Evolutionary conservation across 768 basidiomycete species (phyloP).

Genomic region (Tylopilus felleus): DNA sequence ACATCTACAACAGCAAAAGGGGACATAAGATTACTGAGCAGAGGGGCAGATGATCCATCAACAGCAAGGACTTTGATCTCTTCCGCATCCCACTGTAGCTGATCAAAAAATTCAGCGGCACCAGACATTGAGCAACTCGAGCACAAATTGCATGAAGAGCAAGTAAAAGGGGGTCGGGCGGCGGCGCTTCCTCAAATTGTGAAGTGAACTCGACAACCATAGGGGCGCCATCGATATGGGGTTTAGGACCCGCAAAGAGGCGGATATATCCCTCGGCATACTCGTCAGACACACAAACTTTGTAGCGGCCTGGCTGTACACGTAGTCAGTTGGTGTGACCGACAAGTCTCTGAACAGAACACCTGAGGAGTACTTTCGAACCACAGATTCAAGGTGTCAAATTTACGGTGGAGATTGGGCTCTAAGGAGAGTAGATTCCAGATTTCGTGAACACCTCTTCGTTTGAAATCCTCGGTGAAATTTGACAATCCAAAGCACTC

Average conservation of each 20-base stretch:
- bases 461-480: not conserved
- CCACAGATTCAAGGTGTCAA: not conserved
- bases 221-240: too few relatives aligned
- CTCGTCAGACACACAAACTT: too few relatives aligned
- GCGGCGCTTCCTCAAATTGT: not conserved
- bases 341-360: not conserved
- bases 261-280: too few relatives aligned
- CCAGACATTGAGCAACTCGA: not conserved
- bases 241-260: too few relatives aligned
- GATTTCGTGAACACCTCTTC: not conserved
- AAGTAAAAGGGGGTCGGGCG: not conserved
- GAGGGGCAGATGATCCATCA: too few relatives aligned
- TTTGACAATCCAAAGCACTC: not conserved
- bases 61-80: too few relatives aligned
- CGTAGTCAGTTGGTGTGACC: not conserved
- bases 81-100: too few relatives aligned
- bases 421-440: conserved; percentile 3
- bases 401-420: fast-evolving
- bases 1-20: too few relatives aligned
- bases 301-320: too few relatives aligned
- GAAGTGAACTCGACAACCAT: too few relatives aligned
- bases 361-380: not conserved
- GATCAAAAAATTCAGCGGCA: not conserved
- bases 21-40: too few relatives aligned
- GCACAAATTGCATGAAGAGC: not conserved